These are phyloP conservation scores for Pleurotus tuoliensis DNA, from an alignment of 768 basidiomycete species.

Conservation along the genomic window DNA sequence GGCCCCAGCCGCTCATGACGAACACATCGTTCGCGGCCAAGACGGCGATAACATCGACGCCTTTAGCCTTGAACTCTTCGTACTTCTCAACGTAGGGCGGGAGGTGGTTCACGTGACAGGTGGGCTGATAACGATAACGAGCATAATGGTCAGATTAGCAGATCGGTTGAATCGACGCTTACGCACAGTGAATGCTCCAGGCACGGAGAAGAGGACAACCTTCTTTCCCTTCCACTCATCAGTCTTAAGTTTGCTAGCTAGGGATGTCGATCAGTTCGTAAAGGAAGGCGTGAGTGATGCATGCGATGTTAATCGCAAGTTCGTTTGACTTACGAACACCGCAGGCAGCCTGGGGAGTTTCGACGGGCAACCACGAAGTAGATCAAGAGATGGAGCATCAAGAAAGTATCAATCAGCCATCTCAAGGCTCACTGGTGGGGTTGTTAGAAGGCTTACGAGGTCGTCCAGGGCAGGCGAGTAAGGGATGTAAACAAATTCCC, in stretches of 20 bases:
- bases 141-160: constrained; percentile 18
- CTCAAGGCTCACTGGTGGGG: neutral
- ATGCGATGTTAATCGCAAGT: too few relatives aligned
- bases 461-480: constrained; percentile 62
- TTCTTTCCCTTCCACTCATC: constrained; percentile 78
- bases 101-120: constrained; percentile 64
- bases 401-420: too few relatives aligned
- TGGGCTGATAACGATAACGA: constrained; percentile 37
- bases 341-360: constrained; percentile 45
- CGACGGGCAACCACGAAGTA: neutral
- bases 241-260: constrained; percentile 53
- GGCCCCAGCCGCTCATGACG: constrained; percentile 65
- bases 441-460: constrained; percentile 34
- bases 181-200: constrained; percentile 77
- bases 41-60: constrained; percentile 69
- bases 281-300: too few relatives aligned
- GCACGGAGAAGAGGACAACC: constrained; percentile 74
- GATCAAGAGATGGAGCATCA: neutral
- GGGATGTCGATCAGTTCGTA: neutral
- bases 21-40: constrained; percentile 79
- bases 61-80: constrained; percentile 74
- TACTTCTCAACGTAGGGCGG: constrained; percentile 66
- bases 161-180: neutral
- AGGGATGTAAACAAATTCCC: constrained; percentile 49
- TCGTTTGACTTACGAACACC: constrained; percentile 52